Evolutionary conservation across 1,284 basidiomycete species (phyloP).

Genomic region (Peniophora sp.): DNA sequence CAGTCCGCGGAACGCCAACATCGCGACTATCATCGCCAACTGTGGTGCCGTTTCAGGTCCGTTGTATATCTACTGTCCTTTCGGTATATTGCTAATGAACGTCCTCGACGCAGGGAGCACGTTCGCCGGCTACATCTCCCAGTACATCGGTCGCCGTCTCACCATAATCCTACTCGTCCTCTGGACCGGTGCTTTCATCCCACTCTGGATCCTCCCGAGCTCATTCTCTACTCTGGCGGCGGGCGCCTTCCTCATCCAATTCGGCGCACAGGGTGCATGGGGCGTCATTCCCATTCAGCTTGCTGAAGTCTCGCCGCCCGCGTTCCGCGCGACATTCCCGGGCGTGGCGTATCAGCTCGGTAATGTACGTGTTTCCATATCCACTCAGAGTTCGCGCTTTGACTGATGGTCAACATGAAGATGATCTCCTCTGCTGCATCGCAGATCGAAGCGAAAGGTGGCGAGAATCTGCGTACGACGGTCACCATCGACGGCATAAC

Average conservation of each 20-base stretch:
- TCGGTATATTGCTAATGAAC: too few species aligned
- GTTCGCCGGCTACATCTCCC: conserved; percentile 72
- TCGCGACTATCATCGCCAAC: conserved; percentile 90
- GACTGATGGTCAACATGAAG: conserved; percentile 23
- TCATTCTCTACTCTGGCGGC: conserved; percentile 59
- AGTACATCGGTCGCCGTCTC: conserved; percentile 83
- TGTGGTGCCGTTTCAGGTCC: conserved; percentile 22
- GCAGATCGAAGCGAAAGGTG: conserved; percentile 85
- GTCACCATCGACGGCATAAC: conserved; percentile 37
- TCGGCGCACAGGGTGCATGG: conserved; percentile 82
- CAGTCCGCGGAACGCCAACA: conserved; percentile 52
- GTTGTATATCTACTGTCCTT: too few species aligned
- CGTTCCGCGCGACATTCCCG: conserved; percentile 90
- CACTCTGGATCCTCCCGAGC: conserved; percentile 80
- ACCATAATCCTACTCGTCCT: conserved; percentile 66
- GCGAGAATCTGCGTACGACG: conserved; percentile 46
- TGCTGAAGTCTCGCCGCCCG: conserved; percentile 84
- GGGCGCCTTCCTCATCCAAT: conserved; percentile 81
- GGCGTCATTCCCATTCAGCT: conserved; percentile 82
- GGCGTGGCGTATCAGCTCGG: conserved; percentile 88
- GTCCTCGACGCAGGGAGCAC: conserved; percentile 63
- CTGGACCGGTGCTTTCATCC: conserved; percentile 63
- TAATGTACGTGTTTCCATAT: conserved; percentile 33
- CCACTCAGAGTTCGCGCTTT: conserved; percentile 23
- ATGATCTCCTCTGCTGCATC: conserved; percentile 86